Evolutionary conservation across 768 basidiomycete species (phyloP).

Genomic region (Podaxis sp.): DNA sequence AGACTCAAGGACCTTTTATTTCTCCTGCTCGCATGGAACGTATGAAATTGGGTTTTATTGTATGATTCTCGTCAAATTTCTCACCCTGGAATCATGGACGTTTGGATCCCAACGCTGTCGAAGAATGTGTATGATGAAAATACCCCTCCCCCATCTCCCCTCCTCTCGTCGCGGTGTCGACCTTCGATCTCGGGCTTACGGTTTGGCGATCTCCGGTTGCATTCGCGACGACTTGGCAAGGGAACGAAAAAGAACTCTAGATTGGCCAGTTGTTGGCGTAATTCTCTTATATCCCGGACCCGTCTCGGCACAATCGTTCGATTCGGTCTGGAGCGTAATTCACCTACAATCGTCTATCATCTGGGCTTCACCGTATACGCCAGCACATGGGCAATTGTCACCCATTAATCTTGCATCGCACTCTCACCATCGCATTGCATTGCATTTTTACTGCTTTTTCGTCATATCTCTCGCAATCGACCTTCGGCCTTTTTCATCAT

Average conservation of each 20-base stretch:
- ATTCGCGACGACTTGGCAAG: not conserved
- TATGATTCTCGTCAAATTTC: slow-evolving; percentile 14
- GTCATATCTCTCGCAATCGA: slow-evolving; percentile 6
- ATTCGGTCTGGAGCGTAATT: slow-evolving; percentile 10
- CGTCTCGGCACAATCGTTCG: not conserved
- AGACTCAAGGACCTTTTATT: slow-evolving; percentile 6
- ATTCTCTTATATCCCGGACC: slow-evolving; percentile 11
- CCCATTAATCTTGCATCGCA: slow-evolving; percentile 15
- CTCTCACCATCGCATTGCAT: not conserved
- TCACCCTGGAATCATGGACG: slow-evolving; percentile 11
- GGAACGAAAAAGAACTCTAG: slow-evolving; percentile 11
- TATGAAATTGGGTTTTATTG: slow-evolving; percentile 14
- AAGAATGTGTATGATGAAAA: slow-evolving; percentile 16
- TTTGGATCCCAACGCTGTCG: slow-evolving; percentile 10
- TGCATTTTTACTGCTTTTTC: slow-evolving; percentile 15
- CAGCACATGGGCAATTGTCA: slow-evolving; percentile 11
- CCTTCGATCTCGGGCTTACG: not conserved
- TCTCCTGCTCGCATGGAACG: slow-evolving; percentile 14
- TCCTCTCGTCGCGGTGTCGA: not conserved
- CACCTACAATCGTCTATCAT: not conserved
- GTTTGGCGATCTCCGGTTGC: not conserved
- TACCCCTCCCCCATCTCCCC: slow-evolving; percentile 7
- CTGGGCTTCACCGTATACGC: slow-evolving; percentile 5
- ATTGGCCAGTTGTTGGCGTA: slow-evolving; percentile 14
- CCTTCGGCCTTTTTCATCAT: slow-evolving; percentile 10